These are phyloP conservation scores for Aplosporella prunicola DNA, from an alignment of 2,329 filamentous ascomycete species.

Conservation along the genomic window DNA sequence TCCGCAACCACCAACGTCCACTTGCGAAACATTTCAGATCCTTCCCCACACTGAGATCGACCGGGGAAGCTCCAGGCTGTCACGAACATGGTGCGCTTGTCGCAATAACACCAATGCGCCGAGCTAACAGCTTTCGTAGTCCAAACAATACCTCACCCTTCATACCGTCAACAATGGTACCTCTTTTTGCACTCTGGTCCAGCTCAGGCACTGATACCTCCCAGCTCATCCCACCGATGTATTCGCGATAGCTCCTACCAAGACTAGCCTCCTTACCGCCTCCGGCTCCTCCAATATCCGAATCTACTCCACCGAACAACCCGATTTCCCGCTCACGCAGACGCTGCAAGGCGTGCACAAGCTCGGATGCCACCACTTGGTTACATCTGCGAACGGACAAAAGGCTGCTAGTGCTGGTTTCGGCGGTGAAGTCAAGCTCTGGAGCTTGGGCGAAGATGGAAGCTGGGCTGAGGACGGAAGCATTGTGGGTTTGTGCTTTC, in stretches of 20 bases:
- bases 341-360: conserved; percentile 72
- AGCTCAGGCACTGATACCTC: conserved; percentile 21
- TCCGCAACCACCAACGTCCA: not conserved
- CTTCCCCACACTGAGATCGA: not conserved
- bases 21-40: no score
- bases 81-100: not conserved
- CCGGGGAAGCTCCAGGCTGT: not conserved
- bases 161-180: conserved; percentile 81
- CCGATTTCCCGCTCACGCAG: conserved; percentile 69
- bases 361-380: conserved; percentile 85
- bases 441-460: conserved; percentile 49
- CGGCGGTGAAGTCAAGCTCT: conserved; percentile 77
- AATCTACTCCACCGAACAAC: conserved; percentile 62
- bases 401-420: conserved; percentile 80
- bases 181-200: conserved; percentile 24
- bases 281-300: conserved; percentile 77
- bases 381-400: conserved; percentile 57
- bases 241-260: conserved; percentile 70
- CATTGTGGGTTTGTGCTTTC: conserved; percentile 30
- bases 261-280: conserved; percentile 65
- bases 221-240: conserved; percentile 79
- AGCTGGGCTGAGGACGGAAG: conserved; percentile 44
- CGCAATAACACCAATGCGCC: not conserved
- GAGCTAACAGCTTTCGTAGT: conserved; percentile 46
- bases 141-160: conserved; percentile 94